These are phyloP conservation scores for Laetiporus sulphureus DNA, from an alignment of 1,284 basidiomycete genomes.

Conservation along the genomic window DNA sequence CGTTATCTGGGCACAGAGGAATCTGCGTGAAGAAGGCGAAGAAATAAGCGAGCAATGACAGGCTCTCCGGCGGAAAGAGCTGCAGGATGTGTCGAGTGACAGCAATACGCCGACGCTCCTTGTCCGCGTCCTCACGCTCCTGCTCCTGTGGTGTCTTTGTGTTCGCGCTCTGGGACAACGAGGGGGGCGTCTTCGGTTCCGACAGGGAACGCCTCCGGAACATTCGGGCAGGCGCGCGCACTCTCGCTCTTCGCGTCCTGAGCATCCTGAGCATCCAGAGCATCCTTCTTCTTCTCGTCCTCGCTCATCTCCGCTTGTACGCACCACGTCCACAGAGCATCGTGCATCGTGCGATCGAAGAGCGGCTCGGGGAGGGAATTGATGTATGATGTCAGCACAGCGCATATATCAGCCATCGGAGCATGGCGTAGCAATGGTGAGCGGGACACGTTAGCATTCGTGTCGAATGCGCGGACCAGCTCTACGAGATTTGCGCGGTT, in stretches of 20 bases:
- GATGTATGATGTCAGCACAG: slow-evolving; percentile 52
- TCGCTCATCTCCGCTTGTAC: slow-evolving; percentile 30
- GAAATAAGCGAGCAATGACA: slow-evolving; percentile 56
- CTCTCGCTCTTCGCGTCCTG: too few species aligned
- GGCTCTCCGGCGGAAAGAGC: slow-evolving; percentile 49
- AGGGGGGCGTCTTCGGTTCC: not conserved
- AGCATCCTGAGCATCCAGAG: not conserved
- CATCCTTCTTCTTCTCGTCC: not conserved
- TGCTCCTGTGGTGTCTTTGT: slow-evolving; percentile 7
- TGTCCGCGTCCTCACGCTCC: slow-evolving; percentile 20
- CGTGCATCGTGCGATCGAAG: slow-evolving; percentile 35
- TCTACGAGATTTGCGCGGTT: slow-evolving; percentile 28
- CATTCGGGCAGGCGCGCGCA: too few species aligned
- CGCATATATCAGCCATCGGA: slow-evolving; percentile 50
- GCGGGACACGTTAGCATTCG: slow-evolving; percentile 12
- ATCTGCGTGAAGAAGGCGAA: slow-evolving; percentile 48
- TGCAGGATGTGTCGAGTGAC: slow-evolving; percentile 51
- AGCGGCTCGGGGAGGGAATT: slow-evolving; percentile 48
- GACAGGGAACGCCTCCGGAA: slow-evolving; percentile 4
- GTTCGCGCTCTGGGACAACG: not conserved
- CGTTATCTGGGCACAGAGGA: slow-evolving; percentile 28
- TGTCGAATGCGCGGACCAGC: slow-evolving; percentile 33
- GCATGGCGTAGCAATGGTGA: slow-evolving; percentile 40
- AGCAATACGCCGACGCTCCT: too few species aligned
- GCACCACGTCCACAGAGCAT: slow-evolving; percentile 46